Evolutionary conservation across 768 basidiomycete species (phyloP), one percentile per base, ranked within the genome.

Genomic region (Rhodotorula kratochvilovae): DNA sequence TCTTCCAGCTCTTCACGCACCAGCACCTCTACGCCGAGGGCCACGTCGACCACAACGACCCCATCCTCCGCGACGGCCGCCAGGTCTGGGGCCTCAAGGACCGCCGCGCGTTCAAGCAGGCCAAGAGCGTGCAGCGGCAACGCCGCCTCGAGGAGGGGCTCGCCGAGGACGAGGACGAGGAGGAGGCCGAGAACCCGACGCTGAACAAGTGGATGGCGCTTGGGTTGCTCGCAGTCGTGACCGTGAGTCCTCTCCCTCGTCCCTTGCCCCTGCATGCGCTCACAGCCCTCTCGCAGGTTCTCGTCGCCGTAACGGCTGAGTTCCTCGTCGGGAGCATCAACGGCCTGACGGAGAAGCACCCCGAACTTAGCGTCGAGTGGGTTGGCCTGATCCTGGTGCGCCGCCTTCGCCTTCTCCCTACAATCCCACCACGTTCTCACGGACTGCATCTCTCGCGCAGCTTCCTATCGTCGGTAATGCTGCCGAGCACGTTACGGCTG

Each of bases 391-490:
- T 98, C 75, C 83, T 98, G 31, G 48, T 67, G 29, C 46, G 58
- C 16, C 17, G 53, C n/a, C 19, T 23, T 56, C 53, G 25, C 11
- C 42, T 16, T 25, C 25, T 23, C 5, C 10, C 19, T 43, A 3
- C 27, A 21, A 10, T 25, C 39, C 2, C 15, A 11, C 3, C n/a
- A 6, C 7, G 25, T 16, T 15, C 13, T 59, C 25, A 59, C 57
- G n/a, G n/a, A n/a, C 8, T 43, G 2, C 17, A n/a, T 5, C 4
- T 23, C n/a, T 13, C 5, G 5, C 21, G 31, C 50, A 53, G 58
- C 85, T 97, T 15, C 95, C 95, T 12, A 92, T 95, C 51, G 92
- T 93, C n/a, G 91, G 91, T 25, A 92, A 92, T 78, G 90, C 91
- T 10, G 65, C 78, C 82, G 93, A 96, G 53, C 70, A 71, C 51